Percentiles rank a stretch among this genome's conserved stretches.
Evolutionary conservation across 2,329 filamentous ascomycete genomes (phyloP).

Genomic region (Pseudocercospora ulei): DNA sequence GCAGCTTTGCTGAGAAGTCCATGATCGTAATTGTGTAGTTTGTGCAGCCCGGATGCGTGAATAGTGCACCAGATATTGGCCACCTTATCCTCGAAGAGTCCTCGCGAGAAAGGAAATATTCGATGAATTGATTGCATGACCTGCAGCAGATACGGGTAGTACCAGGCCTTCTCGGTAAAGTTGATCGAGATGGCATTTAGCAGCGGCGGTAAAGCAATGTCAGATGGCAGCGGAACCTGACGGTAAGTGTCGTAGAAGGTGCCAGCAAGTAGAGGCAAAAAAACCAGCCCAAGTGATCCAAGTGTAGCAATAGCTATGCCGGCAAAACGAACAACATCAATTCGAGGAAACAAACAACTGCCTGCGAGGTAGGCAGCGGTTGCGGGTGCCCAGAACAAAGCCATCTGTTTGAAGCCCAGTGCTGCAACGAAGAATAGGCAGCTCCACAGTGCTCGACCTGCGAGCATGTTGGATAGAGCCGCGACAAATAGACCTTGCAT

Average conservation of each 20-base stretch:
- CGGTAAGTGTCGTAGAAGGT: constrained; percentile 58
- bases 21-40: constrained; percentile 65
- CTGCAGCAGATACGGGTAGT: constrained; percentile 69
- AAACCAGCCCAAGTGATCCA: constrained; percentile 61
- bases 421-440: constrained; percentile 88
- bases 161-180: constrained; percentile 53
- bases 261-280: constrained; percentile 65
- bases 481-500: constrained; percentile 89
- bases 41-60: constrained; percentile 65
- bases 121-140: constrained; percentile 75
- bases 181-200: constrained; percentile 54
- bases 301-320: constrained; percentile 65
- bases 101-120: constrained; percentile 93
- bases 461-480: constrained; percentile 78
- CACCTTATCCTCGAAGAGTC: constrained; percentile 96
- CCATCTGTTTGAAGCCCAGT: constrained; percentile 99
- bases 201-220: constrained; percentile 42
- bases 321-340: constrained; percentile 59
- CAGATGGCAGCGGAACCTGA: constrained; percentile 52
- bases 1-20: constrained; percentile 66
- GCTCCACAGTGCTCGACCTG: constrained; percentile 74
- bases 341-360: constrained; percentile 64
- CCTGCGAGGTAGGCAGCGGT: constrained; percentile 89
- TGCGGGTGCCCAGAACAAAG: constrained; percentile 86
- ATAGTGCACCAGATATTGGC: constrained; percentile 96